These are phyloP conservation scores for Aspergillus phoenicis DNA, from an alignment of 2,329 filamentous ascomycete genomes.

Conservation along the genomic window DNA sequence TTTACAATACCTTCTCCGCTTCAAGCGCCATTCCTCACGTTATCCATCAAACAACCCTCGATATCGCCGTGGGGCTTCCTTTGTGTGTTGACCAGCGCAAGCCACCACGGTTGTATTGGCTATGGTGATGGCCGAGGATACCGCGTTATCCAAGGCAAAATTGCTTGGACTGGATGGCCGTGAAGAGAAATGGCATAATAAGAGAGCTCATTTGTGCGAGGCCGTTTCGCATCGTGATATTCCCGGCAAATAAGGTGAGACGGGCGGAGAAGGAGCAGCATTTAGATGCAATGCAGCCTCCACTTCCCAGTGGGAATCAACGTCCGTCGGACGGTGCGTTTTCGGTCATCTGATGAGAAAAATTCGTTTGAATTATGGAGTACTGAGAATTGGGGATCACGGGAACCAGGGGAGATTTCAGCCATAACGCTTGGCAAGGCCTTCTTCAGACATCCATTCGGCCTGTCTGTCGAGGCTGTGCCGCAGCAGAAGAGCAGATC, in stretches of 20 bases:
- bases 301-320: conserved; percentile 2
- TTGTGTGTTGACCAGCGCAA: conserved; percentile 8
- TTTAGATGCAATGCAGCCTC: conserved; percentile 5
- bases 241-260: conserved; percentile 2
- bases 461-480: neutral
- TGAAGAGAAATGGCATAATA: neutral
- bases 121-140: conserved; percentile 15
- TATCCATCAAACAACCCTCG: neutral
- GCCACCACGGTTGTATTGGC: conserved; percentile 20
- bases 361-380: neutral
- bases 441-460: conserved; percentile 6
- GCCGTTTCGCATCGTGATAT: neutral
- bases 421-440: neutral
- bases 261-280: neutral
- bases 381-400: neutral
- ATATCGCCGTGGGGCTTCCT: conserved; percentile 3
- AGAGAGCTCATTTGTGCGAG: conserved; percentile 7
- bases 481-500: neutral
- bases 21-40: neutral
- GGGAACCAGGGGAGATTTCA: neutral
- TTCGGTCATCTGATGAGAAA: conserved; percentile 4
- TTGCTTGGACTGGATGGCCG: neutral
- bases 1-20: neutral
- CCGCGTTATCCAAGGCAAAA: conserved; percentile 23
- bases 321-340: neutral